phyloP scores from a whole-genome alignment of 163 green algal genomes.

The Trebouxiophyceae sp. region DNA sequence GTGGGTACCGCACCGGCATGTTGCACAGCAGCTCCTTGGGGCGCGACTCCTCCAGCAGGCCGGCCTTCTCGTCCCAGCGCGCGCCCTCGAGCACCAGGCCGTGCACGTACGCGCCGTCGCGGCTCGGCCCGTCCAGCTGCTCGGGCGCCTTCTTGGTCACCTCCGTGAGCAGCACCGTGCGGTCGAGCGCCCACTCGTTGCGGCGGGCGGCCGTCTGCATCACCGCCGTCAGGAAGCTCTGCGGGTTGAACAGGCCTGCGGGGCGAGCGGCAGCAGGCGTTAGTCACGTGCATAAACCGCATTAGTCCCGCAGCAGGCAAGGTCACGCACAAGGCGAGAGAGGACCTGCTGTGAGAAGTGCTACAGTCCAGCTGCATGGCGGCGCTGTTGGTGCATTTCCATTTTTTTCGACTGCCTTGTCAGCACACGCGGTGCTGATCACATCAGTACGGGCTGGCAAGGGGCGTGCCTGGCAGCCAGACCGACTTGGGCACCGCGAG shows the following conservation, averaged over 20 bases:
- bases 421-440: background rate
- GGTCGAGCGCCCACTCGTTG: slow-evolving; percentile 89
- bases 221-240: slow-evolving; percentile 92
- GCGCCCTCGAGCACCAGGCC: slow-evolving; percentile 85
- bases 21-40: slow-evolving; percentile 85
- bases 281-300: no score
- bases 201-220: slow-evolving; percentile 85
- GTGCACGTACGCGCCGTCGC: slow-evolving; percentile 85
- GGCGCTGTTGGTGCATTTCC: no score
- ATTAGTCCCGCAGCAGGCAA: slow-evolving; percentile 76
- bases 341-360: no score
- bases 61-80: slow-evolving; percentile 84
- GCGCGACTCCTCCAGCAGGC: slow-evolving; percentile 74
- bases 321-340: slow-evolving; percentile 59
- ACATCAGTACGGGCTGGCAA: background rate
- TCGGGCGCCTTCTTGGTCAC: slow-evolving; percentile 61
- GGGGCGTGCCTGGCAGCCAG: slow-evolving; percentile 53
- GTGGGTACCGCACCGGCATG: slow-evolving; percentile 60
- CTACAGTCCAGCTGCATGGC: no score
- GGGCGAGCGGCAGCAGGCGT: slow-evolving; percentile 24
- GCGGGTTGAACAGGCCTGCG: slow-evolving; percentile 84
- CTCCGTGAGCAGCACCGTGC: slow-evolving; percentile 56
- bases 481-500: slow-evolving; percentile 71
- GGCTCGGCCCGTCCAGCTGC: slow-evolving; percentile 19
- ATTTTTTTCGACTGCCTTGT: background rate